phyloP scores from a whole-genome alignment of 345 rosid genomes.

The Camelina hispida region DNA sequence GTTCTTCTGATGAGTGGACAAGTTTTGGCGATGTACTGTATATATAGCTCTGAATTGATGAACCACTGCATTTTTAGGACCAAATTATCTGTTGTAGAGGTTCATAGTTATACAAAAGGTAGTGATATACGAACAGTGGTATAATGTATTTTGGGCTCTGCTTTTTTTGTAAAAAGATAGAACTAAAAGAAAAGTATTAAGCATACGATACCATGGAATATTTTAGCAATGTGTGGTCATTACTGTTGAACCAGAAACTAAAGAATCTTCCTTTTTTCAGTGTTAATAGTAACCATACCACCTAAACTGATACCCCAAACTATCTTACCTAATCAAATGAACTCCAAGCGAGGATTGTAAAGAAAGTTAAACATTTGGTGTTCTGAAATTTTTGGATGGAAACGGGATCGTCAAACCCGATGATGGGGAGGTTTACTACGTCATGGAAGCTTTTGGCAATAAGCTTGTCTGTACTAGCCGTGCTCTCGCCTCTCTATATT shows the following conservation, averaged over 20 bases:
- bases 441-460: conserved; percentile 63
- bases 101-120: not conserved
- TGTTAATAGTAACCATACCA: conserved; percentile 9
- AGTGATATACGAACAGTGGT: conserved; percentile 2
- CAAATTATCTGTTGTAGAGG: not conserved
- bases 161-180: conserved; percentile 22
- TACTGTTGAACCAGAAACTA: conserved; percentile 26
- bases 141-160: conserved; percentile 14
- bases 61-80: conserved; percentile 16
- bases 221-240: conserved; percentile 20
- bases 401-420: conserved; percentile 16
- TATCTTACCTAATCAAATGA: not conserved
- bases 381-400: conserved; percentile 22
- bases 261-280: conserved; percentile 26
- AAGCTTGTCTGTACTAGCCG: conserved; percentile 57
- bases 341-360: conserved; percentile 23
- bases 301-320: conserved; percentile 13
- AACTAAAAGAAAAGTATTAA: not conserved
- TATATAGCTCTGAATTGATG: conserved; percentile 5
- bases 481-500: conserved; percentile 76
- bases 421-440: conserved; percentile 47
- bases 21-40: conserved; percentile 1
- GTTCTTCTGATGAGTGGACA: conserved; percentile 31
- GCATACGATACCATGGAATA: conserved; percentile 39
- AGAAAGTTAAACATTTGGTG: conserved; percentile 22